These are phyloP conservation scores for Solanum corneliomulleri DNA, from an alignment of 257 asterid species.

Conservation along the genomic window DNA sequence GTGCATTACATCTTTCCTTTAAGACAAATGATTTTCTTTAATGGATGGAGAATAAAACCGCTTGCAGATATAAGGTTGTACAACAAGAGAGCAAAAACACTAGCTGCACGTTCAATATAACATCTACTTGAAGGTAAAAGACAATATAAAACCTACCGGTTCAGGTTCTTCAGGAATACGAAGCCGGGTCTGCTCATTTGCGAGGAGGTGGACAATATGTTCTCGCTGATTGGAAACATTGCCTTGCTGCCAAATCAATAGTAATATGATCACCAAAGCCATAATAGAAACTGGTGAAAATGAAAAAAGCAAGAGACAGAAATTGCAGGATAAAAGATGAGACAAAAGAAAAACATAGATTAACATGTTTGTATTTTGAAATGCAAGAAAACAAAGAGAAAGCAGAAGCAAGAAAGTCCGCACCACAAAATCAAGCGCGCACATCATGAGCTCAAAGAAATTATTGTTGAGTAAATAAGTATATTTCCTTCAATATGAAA, in stretches of 20 bases:
- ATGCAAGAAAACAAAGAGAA: background rate
- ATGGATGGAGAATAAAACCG: background rate
- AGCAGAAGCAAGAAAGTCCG: background rate
- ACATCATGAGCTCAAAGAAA: background rate
- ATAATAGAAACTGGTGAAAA: background rate
- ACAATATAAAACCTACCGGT: slow-evolving; percentile 49
- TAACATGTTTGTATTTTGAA: background rate
- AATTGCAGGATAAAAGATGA: background rate
- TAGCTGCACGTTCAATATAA: background rate
- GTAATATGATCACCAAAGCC: background rate
- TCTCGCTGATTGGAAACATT: slow-evolving; percentile 93
- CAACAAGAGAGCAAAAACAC: background rate
- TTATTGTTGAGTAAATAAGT: background rate
- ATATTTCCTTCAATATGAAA: background rate
- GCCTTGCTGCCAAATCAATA: slow-evolving; percentile 54
- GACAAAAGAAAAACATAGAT: background rate
- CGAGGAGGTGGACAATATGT: slow-evolving; percentile 82
- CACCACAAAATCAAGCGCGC: background rate
- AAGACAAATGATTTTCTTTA: background rate
- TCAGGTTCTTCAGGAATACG: slow-evolving; percentile 72
- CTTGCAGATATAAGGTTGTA: background rate
- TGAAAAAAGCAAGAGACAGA: background rate
- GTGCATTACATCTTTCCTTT: background rate
- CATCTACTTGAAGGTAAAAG: background rate
- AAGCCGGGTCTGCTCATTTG: slow-evolving; percentile 89